These are phyloP conservation scores for Plasmopara viticola DNA, from an alignment of 352 stramenopile genomes.

Conservation along the genomic window DNA sequence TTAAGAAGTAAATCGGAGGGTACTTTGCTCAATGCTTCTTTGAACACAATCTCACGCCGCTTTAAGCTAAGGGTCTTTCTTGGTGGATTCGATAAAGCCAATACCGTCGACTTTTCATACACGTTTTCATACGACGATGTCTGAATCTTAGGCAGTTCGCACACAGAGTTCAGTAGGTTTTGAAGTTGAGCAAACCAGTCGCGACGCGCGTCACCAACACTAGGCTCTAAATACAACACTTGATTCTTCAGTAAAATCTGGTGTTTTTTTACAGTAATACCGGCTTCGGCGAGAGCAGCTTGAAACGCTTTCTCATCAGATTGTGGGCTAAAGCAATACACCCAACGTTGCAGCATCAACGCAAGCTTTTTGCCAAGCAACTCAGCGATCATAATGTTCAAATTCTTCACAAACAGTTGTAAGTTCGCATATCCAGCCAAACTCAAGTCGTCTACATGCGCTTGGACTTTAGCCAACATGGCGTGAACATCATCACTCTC, in stretches of 20 bases:
- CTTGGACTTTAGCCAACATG: slow-evolving; percentile 87
- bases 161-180: slow-evolving; percentile 90
- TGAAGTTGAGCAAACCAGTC: slow-evolving; percentile 91
- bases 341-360: slow-evolving; percentile 54
- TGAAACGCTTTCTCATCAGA: slow-evolving; percentile 56
- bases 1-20: slow-evolving; percentile 60
- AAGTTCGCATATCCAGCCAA: slow-evolving; percentile 93
- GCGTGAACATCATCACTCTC: slow-evolving; percentile 36
- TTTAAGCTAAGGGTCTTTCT: slow-evolving; percentile 50
- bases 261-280: slow-evolving; percentile 55
- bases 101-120: slow-evolving; percentile 63
- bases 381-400: slow-evolving; percentile 84
- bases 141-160: slow-evolving; percentile 87
- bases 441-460: slow-evolving; percentile 91
- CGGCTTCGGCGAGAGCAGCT: slow-evolving; percentile 34
- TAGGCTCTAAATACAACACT: slow-evolving; percentile 93
- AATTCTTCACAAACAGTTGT: slow-evolving; percentile 85
- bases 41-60: slow-evolving; percentile 65
- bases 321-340: slow-evolving; percentile 55
- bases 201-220: slow-evolving; percentile 88
- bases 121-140: slow-evolving; percentile 85
- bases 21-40: slow-evolving; percentile 56
- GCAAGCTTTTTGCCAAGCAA: slow-evolving; percentile 83
- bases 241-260: slow-evolving; percentile 97
- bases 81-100: slow-evolving; percentile 48